Base-by-base conservation (phyloP, 2,329 filamentous ascomycete species). In the Aspergillus sp. region DNA sequence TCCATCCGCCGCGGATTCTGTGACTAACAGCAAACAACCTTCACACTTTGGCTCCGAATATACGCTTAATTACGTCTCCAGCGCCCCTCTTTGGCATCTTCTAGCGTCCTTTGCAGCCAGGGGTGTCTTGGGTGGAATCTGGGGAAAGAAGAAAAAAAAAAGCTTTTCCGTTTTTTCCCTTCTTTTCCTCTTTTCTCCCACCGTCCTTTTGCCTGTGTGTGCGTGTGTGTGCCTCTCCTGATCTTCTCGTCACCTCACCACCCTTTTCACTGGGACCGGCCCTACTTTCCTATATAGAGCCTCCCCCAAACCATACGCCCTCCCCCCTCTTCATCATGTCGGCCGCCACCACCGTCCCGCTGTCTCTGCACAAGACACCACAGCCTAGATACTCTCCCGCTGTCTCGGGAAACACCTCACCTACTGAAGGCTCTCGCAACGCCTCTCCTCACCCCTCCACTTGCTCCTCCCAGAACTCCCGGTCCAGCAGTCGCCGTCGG, bases 401-500 rank as follows among this genome's bases (percentile, higher is more conserved):
- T 25, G 47, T 65, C 49, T 65, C 66, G 42, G 65, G 65, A 59
- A 66, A 70, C 53, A 55, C 60, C 2, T 63, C 63, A 17, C 68
- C 58, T 10, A 49, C 64, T 11, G 44, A 59, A 25, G 53, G 65
- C 56, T 73, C 73, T n/a, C 71, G 71, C 59, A 70, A 68, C 54
- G 68, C 69, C 1, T 77, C 75, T 6, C 71, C 73, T 32, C 64
- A 68, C 19, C 68, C 64, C 15, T 73, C 72, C 6, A 66, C 69
- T 25, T 73, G 71, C 57, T 73, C 69, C 48, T 74, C 76, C 10
- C 72, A 5, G 70, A 73, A 67, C 69, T 77, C 76, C 19, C 68
- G 72, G 30, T 75, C 75, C 8, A 78, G 71, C 70, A 77, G 75
- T 61, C 66, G 71, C 50, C 75, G 76, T 36, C 75, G 76, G 58